These are phyloP conservation scores for Fomes fomentarius DNA, from an alignment of 1,284 basidiomycete genomes.

Conservation along the genomic window DNA sequence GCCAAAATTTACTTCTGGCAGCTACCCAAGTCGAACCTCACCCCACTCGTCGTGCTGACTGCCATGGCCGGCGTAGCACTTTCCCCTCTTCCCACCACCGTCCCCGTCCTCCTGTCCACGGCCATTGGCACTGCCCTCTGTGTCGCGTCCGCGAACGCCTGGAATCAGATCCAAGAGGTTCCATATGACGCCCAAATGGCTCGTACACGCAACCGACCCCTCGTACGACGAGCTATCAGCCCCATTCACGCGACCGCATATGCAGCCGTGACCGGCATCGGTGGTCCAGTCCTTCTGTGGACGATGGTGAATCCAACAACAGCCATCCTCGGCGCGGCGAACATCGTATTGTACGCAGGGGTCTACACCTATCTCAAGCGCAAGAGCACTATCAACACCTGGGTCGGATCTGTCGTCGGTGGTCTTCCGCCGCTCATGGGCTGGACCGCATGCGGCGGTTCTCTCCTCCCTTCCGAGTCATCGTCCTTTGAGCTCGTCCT, in stretches of 20 bases:
- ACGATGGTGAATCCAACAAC: slow-evolving; percentile 90
- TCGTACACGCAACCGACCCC: slow-evolving; percentile 86
- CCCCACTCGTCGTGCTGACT: slow-evolving; percentile 88
- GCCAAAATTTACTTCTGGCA: slow-evolving; percentile 78
- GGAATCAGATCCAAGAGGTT: slow-evolving; percentile 95
- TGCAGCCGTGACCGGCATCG: slow-evolving; percentile 72
- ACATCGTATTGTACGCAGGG: slow-evolving; percentile 90
- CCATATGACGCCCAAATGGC: slow-evolving; percentile 98
- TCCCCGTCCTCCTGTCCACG: slow-evolving; percentile 85
- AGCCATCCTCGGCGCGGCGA: slow-evolving; percentile 82
- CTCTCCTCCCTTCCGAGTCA: slow-evolving; percentile 73
- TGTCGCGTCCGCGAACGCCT: slow-evolving; percentile 90
- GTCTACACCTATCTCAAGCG: slow-evolving; percentile 95
- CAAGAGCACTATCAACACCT: slow-evolving; percentile 89
- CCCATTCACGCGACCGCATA: slow-evolving; percentile 87
- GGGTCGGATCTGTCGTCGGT: slow-evolving; percentile 94
- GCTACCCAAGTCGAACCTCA: slow-evolving; percentile 88
- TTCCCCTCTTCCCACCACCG: slow-evolving; percentile 82
- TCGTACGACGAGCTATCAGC: slow-evolving; percentile 85
- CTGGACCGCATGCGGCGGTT: slow-evolving; percentile 93
- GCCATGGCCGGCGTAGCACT: slow-evolving; percentile 94
- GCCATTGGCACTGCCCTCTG: slow-evolving; percentile 91
- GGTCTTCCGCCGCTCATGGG: slow-evolving; percentile 96
- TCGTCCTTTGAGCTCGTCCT: slow-evolving; percentile 63
- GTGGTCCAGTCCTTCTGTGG: slow-evolving; percentile 81